These are phyloP conservation scores for Dactylella cylindrospora DNA, from an alignment of 2,329 filamentous ascomycete genomes.

Conservation along the genomic window DNA sequence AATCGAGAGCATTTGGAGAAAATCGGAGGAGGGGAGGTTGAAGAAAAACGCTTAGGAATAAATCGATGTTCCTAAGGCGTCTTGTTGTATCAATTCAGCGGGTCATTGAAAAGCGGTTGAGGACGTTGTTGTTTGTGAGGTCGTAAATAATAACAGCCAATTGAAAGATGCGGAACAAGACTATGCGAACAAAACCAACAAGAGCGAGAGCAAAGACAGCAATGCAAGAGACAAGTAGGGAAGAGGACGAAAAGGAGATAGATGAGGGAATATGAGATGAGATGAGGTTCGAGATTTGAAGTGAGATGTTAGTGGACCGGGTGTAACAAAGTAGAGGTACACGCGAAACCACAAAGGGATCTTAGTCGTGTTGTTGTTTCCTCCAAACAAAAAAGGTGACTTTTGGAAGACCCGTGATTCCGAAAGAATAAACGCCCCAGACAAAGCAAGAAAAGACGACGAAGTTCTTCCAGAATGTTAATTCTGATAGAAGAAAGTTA, in stretches of 20 bases:
- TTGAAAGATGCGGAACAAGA: not conserved
- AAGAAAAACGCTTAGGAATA: not conserved
- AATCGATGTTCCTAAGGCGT: conserved; percentile 11
- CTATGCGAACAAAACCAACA: not conserved
- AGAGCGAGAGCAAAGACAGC: not conserved
- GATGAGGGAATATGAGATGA: not conserved
- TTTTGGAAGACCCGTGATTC: no score
- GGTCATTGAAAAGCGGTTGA: conserved; percentile 14
- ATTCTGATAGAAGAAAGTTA: not conserved
- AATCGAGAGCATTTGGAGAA: conserved; percentile 33
- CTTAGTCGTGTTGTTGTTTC: no score
- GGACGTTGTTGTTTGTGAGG: not conserved
- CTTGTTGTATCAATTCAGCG: conserved; percentile 1
- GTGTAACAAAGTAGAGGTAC: conserved; percentile 1
- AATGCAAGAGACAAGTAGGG: not conserved
- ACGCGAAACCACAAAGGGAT: not conserved
- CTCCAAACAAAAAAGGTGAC: not conserved
- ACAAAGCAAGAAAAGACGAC: no score
- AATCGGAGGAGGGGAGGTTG: not conserved
- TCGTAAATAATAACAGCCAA: conserved; percentile 1
- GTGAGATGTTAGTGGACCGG: not conserved
- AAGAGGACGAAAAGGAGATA: not conserved
- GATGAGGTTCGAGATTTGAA: not conserved
- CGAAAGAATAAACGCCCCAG: no score
- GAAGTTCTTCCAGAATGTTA: not conserved